A percentile compares a stretch with the other conserved stretches of the same genome.
Evolutionary conservation across 2,329 filamentous ascomycete genomes (phyloP).

Genomic region (Fusarium sp.): DNA sequence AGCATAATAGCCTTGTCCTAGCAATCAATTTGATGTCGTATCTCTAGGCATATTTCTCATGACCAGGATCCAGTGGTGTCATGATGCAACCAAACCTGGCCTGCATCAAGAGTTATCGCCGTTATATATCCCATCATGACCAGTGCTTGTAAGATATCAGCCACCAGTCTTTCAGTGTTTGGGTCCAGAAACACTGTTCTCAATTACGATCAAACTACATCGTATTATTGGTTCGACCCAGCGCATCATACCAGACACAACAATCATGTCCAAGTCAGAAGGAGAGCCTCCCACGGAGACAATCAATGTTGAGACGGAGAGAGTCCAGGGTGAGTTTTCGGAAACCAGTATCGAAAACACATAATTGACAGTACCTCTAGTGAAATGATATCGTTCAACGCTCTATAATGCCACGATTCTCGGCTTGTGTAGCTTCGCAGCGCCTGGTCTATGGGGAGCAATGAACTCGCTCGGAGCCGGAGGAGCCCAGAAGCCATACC

Average conservation of each 20-base stretch:
- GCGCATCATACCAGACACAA: background rate
- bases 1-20: background rate
- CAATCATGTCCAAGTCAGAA: background rate
- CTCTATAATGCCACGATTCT: background rate
- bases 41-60: background rate
- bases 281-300: background rate
- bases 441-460: constrained; percentile 33
- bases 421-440: background rate
- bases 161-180: background rate
- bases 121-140: background rate
- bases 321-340: background rate
- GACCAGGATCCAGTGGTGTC: background rate
- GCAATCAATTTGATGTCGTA: background rate
- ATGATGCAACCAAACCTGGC: background rate
- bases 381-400: background rate
- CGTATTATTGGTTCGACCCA: background rate
- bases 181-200: background rate
- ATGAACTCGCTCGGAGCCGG: constrained; percentile 43
- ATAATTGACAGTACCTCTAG: background rate
- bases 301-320: background rate
- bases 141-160: background rate
- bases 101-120: background rate
- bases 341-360: no score
- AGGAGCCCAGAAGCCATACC: constrained; percentile 68
- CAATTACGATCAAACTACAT: background rate